A percentile compares a stretch with the other conserved stretches of the same genome.
Evolutionary conservation across 768 basidiomycete genomes (phyloP).

Genomic region (Boletus coccyginus): DNA sequence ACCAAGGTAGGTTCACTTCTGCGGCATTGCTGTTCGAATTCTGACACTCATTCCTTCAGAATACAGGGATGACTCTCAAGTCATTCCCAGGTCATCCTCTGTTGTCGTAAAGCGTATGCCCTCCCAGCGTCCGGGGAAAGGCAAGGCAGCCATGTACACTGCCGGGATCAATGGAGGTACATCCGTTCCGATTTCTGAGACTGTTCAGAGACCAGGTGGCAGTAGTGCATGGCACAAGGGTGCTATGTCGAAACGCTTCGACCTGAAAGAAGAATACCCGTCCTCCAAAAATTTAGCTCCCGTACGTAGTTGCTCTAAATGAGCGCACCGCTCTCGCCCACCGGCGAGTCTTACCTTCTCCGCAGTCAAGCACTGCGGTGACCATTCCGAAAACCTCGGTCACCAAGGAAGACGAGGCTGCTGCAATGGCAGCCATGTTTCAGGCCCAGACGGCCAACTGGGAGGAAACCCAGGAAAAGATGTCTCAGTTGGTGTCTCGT

Average conservation of each 20-base stretch:
- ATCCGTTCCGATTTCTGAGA: constrained; percentile 47
- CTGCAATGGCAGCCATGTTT: constrained; percentile 98
- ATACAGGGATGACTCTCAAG: constrained; percentile 85
- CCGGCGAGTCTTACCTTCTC: constrained; percentile 27
- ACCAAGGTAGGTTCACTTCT: constrained; percentile 68
- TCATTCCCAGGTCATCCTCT: constrained; percentile 93
- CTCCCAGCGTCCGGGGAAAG: constrained; percentile 75
- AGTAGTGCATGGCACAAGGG: constrained; percentile 61
- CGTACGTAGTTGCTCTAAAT: constrained; percentile 34
- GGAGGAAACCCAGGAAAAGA: constrained; percentile 99
- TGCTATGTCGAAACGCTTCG: constrained; percentile 87
- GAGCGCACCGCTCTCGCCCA: constrained; percentile 18
- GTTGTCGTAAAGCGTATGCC: constrained; percentile 92
- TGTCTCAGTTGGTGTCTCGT: constrained; percentile 94
- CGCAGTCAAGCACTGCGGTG: constrained; percentile 35
- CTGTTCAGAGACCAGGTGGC: constrained; percentile 39
- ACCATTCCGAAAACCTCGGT: constrained; percentile 40
- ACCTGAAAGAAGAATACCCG: constrained; percentile 66
- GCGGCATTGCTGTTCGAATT: background rate
- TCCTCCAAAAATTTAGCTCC: constrained; percentile 24
- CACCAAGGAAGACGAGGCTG: constrained; percentile 78
- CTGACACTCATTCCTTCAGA: constrained; percentile 48
- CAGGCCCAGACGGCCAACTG: constrained; percentile 91
- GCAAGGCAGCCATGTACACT: constrained; percentile 76
- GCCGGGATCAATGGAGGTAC: constrained; percentile 42